Conservation (phyloP, 805 yeast genomes). For the Metschnikowia similis region DNA sequence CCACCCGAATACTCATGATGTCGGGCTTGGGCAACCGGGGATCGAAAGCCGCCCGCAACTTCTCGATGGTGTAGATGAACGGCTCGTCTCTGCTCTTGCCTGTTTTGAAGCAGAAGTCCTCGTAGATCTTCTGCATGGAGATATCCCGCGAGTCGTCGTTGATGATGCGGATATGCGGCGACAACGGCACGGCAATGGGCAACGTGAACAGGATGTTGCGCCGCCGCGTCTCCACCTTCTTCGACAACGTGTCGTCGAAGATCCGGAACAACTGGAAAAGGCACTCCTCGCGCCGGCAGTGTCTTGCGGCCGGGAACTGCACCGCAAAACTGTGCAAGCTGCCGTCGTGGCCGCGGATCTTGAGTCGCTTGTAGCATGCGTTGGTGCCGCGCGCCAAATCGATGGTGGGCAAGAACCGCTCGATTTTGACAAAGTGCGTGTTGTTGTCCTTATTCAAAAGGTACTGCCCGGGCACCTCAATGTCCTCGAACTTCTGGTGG, state of each 20-base stretch:
- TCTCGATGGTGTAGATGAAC: constrained; percentile 76
- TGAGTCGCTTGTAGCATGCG: constrained; percentile 83
- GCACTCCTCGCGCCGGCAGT: constrained; percentile 93
- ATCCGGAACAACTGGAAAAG: constrained; percentile 88
- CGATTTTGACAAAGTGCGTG: constrained; percentile 88
- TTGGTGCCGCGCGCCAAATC: constrained; percentile 87
- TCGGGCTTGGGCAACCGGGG: constrained; percentile 93
- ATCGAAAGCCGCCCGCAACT: constrained; percentile 88
- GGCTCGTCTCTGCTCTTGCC: constrained; percentile 86
- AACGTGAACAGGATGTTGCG: constrained; percentile 80
- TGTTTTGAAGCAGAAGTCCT: constrained; percentile 71
- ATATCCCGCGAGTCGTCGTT: constrained; percentile 75
- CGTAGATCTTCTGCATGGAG: constrained; percentile 80
- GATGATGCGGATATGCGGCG: constrained; percentile 89
- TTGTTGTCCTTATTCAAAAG: constrained; percentile 82
- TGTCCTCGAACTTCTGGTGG: constrained; percentile 96
- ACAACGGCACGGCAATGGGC: constrained; percentile 89
- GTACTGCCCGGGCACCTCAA: constrained; percentile 97
- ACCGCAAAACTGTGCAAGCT: constrained; percentile 88
- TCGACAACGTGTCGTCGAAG: constrained; percentile 73
- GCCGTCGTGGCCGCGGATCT: constrained; percentile 92
- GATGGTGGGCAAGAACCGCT: constrained; percentile 83
- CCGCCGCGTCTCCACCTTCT: constrained; percentile 83
- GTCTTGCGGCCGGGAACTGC: constrained; percentile 97
- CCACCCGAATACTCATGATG: constrained; percentile 80